phyloP scores from a whole-genome alignment of 306 rosid species.

The Benincasa hispida region DNA sequence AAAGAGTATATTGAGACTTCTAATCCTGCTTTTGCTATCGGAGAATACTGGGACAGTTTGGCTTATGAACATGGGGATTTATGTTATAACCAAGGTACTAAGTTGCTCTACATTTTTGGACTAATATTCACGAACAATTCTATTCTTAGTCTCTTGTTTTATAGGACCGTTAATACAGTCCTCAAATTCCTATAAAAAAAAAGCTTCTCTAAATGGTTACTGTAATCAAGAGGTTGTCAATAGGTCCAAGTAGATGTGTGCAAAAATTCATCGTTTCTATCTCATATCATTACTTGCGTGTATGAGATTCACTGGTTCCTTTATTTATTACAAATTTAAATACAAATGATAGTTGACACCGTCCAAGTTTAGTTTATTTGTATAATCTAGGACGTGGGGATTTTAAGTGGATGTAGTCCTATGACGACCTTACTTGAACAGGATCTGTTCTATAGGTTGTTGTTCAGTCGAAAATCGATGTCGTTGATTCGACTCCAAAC shows the following conservation, averaged over 20 bases:
- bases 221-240: not conserved
- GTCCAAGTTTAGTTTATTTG: not conserved
- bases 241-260: not conserved
- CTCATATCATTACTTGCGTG: no score
- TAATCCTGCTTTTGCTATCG: constrained; percentile 55
- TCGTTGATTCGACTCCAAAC: no score
- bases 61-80: constrained; percentile 49
- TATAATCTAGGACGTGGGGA: not conserved
- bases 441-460: no score
- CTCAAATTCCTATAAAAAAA: not conserved
- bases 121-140: not conserved
- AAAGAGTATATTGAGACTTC: constrained; percentile 70
- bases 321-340: not conserved
- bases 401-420: not conserved
- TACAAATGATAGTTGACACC: not conserved
- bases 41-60: constrained; percentile 82
- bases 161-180: not conserved
- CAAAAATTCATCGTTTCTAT: no score
- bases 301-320: not conserved
- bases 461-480: no score
- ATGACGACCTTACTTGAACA: no score
- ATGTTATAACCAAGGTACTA: constrained; percentile 65
- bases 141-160: constrained; percentile 9
- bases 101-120: not conserved
- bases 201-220: not conserved